Percentiles rank a stretch among this genome's conserved stretches.
phyloP scores from a whole-genome alignment of 2,329 filamentous ascomycete species.

The Juglanconis sp. region DNA sequence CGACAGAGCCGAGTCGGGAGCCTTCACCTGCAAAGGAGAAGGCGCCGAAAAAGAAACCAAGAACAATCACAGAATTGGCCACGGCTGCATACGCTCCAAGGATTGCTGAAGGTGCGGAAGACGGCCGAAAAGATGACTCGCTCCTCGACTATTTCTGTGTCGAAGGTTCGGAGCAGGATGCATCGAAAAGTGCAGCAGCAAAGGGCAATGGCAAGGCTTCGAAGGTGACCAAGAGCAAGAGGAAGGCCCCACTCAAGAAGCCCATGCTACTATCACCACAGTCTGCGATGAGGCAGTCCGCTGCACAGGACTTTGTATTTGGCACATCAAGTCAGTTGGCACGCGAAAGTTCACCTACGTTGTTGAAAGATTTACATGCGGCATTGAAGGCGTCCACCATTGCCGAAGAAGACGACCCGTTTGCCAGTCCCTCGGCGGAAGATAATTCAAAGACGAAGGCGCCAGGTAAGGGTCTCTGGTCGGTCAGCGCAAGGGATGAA shows the following conservation, averaged over 20 bases:
- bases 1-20: conserved; percentile 16
- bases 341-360: conserved; percentile 66
- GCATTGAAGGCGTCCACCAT: conserved; percentile 60
- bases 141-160: conserved; percentile 44
- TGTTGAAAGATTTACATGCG: conserved; percentile 59
- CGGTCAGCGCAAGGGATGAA: conserved; percentile 63
- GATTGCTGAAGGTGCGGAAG: conserved; percentile 32
- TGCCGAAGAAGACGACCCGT: conserved; percentile 35
- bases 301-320: conserved; percentile 75
- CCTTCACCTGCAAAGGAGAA: conserved; percentile 46
- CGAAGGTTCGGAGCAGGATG: conserved; percentile 30
- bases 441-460: conserved; percentile 11
- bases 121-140: conserved; percentile 31
- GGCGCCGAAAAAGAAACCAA: conserved; percentile 63
- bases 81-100: conserved; percentile 62
- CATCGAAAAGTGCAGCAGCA: conserved; percentile 24
- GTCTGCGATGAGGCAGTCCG: conserved; percentile 63
- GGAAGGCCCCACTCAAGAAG: conserved; percentile 35
- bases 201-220: conserved; percentile 33
- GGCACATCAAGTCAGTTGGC: conserved; percentile 83
- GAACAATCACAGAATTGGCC: conserved; percentile 75
- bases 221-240: conserved; percentile 37
- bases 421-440: conserved; percentile 26
- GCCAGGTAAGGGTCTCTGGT: conserved; percentile 57
- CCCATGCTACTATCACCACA: conserved; percentile 64